Conservation (phyloP, 1,284 basidiomycete species). For the Schizophyllum amplum region DNA sequence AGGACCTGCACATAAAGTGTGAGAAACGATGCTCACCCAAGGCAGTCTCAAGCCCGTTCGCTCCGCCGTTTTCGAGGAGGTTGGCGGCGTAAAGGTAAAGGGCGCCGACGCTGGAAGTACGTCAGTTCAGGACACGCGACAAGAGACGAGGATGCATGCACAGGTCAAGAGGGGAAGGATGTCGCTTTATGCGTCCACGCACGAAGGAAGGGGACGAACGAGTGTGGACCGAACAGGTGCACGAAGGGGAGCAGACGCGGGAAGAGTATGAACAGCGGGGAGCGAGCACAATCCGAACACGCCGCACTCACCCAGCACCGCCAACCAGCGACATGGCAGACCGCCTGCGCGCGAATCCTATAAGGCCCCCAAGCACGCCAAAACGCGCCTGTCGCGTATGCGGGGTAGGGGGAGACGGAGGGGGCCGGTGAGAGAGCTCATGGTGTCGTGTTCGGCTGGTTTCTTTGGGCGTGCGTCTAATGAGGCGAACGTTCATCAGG, state of each 20-base stretch:
- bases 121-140: not conserved
- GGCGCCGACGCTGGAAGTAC: constrained; percentile 52
- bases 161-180: not conserved
- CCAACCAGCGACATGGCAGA: constrained; percentile 78
- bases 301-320: constrained; percentile 53
- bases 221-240: not conserved
- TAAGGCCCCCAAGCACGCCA: constrained; percentile 73
- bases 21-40: constrained; percentile 43
- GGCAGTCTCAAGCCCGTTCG: constrained; percentile 69
- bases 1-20: not conserved
- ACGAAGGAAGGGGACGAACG: not conserved
- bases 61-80: constrained; percentile 61
- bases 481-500: too few relatives aligned
- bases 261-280: too few relatives aligned
- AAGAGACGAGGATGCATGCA: not conserved
- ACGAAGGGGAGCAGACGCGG: not conserved
- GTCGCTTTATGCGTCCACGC: not conserved
- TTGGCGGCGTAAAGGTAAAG: constrained; percentile 73
- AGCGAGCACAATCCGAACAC: not conserved
- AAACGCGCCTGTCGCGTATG: constrained; percentile 70
- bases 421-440: too few relatives aligned
- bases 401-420: constrained; percentile 69
- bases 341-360: constrained; percentile 59
- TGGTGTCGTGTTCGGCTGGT: too few relatives aligned
- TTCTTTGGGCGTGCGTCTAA: too few relatives aligned